Conservation (phyloP, 305 asterid species). For the Andrographis paniculata region DNA sequence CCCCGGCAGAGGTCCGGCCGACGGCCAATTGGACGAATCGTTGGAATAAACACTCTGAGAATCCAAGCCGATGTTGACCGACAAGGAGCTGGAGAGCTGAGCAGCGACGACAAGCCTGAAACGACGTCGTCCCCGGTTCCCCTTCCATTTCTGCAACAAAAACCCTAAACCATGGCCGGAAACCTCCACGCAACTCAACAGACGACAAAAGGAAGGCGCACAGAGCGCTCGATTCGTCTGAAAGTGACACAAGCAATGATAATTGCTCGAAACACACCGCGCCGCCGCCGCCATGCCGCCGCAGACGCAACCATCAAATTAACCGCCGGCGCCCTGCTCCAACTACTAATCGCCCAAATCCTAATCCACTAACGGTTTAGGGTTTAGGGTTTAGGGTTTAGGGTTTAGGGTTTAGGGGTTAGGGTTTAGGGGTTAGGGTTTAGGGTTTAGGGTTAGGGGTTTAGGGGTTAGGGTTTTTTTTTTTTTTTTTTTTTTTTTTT, state of each 20-base stretch:
- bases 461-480: no score
- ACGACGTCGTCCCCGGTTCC: constrained; percentile 49
- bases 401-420: no score
- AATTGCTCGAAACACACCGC: not conserved
- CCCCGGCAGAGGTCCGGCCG: constrained; percentile 96
- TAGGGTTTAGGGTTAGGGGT: no score
- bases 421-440: no score
- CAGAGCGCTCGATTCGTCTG: constrained; percentile 38
- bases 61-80: constrained; percentile 70
- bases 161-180: constrained; percentile 25
- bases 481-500: no score
- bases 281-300: not conserved
- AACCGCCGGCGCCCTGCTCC: not conserved
- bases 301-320: not conserved
- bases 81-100: constrained; percentile 63
- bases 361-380: not conserved
- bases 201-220: no score
- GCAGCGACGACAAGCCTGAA: constrained; percentile 43
- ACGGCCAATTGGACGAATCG: constrained; percentile 54
- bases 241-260: constrained; percentile 38
- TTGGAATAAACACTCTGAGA: constrained; percentile 61
- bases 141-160: constrained; percentile 28
- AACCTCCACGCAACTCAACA: no score
- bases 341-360: not conserved
- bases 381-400: no score